A percentile compares a stretch with the other conserved stretches of the same genome.
Conservation (phyloP, 2,329 filamentous ascomycete genomes). For the Colletotrichum caudatum region DNA sequence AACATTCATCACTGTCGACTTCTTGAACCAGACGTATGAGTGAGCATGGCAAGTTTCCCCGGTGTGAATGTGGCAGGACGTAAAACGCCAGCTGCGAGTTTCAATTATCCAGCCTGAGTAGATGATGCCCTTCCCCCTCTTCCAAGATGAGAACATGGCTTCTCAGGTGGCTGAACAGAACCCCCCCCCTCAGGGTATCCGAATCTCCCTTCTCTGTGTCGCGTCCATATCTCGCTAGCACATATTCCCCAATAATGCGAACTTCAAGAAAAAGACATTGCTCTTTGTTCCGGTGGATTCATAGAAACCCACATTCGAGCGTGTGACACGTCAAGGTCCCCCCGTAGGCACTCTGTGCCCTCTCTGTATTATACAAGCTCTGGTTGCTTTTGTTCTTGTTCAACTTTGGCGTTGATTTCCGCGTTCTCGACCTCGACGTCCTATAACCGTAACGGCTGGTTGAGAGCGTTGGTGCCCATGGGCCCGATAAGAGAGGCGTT, state of each 20-base stretch:
- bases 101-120: neutral
- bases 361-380: neutral
- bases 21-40: neutral
- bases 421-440: neutral
- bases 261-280: neutral
- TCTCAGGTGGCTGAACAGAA: neutral
- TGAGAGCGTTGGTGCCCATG: constrained; percentile 33
- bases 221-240: neutral
- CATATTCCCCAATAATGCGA: neutral
- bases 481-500: constrained; percentile 16
- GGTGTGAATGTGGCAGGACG: neutral
- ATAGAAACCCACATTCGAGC: neutral
- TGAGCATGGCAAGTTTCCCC: neutral
- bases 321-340: neutral
- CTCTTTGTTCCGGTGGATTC: neutral
- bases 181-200: neutral
- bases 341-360: neutral
- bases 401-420: neutral
- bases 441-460: constrained; percentile 31
- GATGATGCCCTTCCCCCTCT: neutral
- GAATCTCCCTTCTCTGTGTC: neutral
- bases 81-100: neutral
- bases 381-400: neutral
- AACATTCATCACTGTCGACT: neutral
- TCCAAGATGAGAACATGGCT: neutral